A percentile compares a stretch with the other conserved stretches of the same genome.
phyloP scores from a whole-genome alignment of 768 basidiomycete genomes.

The Holtermannia corniformis region DNA sequence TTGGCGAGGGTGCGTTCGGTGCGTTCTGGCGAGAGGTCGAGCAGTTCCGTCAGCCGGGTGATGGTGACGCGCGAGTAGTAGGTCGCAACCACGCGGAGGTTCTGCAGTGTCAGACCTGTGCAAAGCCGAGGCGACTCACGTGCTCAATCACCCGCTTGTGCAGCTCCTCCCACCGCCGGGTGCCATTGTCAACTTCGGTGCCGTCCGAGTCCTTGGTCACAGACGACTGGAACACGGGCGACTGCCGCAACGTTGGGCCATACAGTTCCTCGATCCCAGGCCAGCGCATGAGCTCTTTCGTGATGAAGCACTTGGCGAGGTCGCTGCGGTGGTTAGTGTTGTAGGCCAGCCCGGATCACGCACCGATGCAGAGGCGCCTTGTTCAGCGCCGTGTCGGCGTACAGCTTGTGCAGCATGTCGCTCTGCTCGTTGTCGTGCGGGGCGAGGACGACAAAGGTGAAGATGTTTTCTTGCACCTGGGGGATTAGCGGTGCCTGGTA shows the following conservation, averaged over 20 bases:
- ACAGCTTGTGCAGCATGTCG: slow-evolving; percentile 87
- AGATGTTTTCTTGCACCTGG: slow-evolving; percentile 86
- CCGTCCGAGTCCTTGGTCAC: slow-evolving; percentile 32
- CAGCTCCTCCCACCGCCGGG: slow-evolving; percentile 83
- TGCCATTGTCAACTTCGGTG: slow-evolving; percentile 37
- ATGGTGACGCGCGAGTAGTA: slow-evolving; percentile 94
- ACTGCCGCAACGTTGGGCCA: slow-evolving; percentile 68
- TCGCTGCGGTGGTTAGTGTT: slow-evolving; percentile 52
- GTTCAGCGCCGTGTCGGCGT: slow-evolving; percentile 62
- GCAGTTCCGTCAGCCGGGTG: slow-evolving; percentile 66
- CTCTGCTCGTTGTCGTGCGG: slow-evolving; percentile 95
- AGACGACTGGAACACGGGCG: slow-evolving; percentile 63
- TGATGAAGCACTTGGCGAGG: slow-evolving; percentile 86
- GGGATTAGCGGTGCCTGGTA: not conserved
- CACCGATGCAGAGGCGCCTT: slow-evolving; percentile 81
- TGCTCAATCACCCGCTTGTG: slow-evolving; percentile 95
- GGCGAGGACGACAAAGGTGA: slow-evolving; percentile 86
- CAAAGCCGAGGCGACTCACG: slow-evolving; percentile 47
- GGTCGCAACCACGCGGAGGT: slow-evolving; percentile 83
- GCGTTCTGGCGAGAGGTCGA: slow-evolving; percentile 69
- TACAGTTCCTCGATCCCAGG: slow-evolving; percentile 83
- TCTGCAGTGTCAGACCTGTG: slow-evolving; percentile 47
- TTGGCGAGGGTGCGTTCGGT: slow-evolving; percentile 83
- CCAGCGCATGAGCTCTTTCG: slow-evolving; percentile 92
- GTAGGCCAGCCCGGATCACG: slow-evolving; percentile 22